Base-by-base conservation (phyloP, 495 filamentous ascomycete genomes). In the Xanthoparmelia taractica region DNA sequence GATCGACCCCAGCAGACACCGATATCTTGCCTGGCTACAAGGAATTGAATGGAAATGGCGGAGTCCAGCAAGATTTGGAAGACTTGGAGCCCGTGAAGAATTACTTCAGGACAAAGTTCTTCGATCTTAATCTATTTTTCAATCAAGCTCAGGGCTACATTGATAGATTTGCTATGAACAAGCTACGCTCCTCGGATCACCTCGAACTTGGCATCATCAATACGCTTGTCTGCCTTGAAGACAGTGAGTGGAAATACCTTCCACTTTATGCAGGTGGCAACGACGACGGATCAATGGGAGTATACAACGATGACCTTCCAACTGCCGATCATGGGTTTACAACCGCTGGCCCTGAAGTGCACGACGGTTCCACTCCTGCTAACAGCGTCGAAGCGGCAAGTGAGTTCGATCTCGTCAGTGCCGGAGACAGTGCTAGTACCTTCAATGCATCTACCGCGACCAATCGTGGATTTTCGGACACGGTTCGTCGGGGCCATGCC, bases 231-330 rank as follows among this genome's bases (percentile, higher is more conserved):
- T 79, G 77, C 47, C 71, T 86, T 1, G 65, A 68, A 2, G 78
- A 82, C 0, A 71, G 77, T 8, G 80, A 86, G 63, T 80, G 71
- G 63, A 76, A 74, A 29, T 84, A 74, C 54, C 71, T 84, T 5
- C 82, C 83, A 0, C 65, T 84, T 13, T 85, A 79, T 78, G 81
- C 82, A 0, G 83, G 78, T 6, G 83, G 82, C 3, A 69, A 77
- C 57, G 80, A 84, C 54, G 83, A 84, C 64, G 81, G 72, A 3
- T 76, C 73, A 2, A 83, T 81, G 6, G 82, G 78, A 8, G 82
- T 83, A 15, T 83, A 79, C 64, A 64, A 70, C 2, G 74, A 77
- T 38, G 65, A 74, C 33, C 71, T 80, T 54, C 79, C 79, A 0
- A 58, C 71, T 8, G 63, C 76, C 12, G 74, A 78, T 34, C 57